phyloP scores from a whole-genome alignment of 192 early-diverging fungal species.

The Coemansia sp. region DNA sequence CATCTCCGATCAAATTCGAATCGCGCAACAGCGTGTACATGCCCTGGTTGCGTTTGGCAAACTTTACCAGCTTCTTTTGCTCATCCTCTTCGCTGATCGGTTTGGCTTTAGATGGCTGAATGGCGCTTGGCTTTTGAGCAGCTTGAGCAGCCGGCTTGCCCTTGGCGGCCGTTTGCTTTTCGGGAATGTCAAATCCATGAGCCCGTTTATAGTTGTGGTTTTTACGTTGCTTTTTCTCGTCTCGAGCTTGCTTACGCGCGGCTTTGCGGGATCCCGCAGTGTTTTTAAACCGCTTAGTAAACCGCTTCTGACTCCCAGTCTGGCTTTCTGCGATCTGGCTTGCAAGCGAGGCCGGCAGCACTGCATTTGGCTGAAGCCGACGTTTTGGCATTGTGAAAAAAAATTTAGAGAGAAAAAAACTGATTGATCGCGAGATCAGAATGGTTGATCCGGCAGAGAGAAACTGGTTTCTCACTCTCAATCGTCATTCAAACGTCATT shows the following conservation, averaged over 20 bases:
- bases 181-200: constrained; percentile 9
- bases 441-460: not conserved
- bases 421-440: not conserved
- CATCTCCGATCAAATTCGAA: constrained; percentile 44
- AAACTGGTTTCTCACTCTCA: not conserved
- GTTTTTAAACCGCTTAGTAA: constrained; percentile 39
- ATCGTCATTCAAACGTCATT: constrained; percentile 7
- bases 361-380: constrained; percentile 34
- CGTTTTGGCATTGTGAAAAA: constrained; percentile 38
- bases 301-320: constrained; percentile 22
- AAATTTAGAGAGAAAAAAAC: not conserved
- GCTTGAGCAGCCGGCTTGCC: constrained; percentile 1
- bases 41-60: constrained; percentile 55
- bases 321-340: constrained; percentile 13
- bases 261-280: constrained; percentile 31
- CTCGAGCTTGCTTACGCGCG: constrained; percentile 51
- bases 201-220: constrained; percentile 26
- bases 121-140: not conserved
- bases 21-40: constrained; percentile 53
- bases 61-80: constrained; percentile 40
- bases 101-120: not conserved
- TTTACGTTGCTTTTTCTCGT: constrained; percentile 50
- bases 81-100: constrained; percentile 20
- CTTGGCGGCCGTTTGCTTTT: constrained; percentile 1
- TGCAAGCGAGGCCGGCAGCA: constrained; percentile 25